Conservation (phyloP, 2,329 filamentous ascomycete species). For the Bipolaris zeicola region DNA sequence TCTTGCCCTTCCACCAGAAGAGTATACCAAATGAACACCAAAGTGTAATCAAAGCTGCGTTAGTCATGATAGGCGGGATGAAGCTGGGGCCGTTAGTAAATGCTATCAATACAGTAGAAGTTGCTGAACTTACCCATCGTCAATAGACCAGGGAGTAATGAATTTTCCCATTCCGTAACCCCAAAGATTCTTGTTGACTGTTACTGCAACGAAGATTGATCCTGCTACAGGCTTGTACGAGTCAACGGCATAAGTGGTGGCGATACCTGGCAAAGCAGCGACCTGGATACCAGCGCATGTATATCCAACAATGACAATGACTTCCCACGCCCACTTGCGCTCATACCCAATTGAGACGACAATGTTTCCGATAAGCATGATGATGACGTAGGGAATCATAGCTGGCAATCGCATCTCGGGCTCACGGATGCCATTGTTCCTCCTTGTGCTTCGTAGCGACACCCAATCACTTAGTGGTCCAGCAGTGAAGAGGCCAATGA, state of each 20-base stretch:
- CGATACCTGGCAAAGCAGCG: conserved; percentile 64
- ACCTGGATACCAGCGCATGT: conserved; percentile 64
- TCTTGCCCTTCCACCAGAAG: conserved; percentile 65
- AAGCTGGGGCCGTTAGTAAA: conserved; percentile 33
- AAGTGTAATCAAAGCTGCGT: conserved; percentile 59
- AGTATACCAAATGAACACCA: conserved; percentile 61
- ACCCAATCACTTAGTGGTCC: conserved; percentile 64
- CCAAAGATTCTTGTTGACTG: conserved; percentile 69
- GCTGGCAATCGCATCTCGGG: conserved; percentile 64
- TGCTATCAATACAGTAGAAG: not conserved
- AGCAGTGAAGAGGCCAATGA: conserved; percentile 61
- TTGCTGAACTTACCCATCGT: conserved; percentile 49
- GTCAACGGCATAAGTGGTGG: conserved; percentile 65
- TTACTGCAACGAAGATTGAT: conserved; percentile 64
- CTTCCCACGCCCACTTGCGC: conserved; percentile 59
- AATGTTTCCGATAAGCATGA: conserved; percentile 64
- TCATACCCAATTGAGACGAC: conserved; percentile 61
- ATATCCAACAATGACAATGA: conserved; percentile 64
- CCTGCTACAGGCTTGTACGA: conserved; percentile 68
- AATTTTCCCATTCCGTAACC: conserved; percentile 65
- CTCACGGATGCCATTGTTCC: conserved; percentile 62
- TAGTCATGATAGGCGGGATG: conserved; percentile 65
- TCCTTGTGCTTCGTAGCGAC: conserved; percentile 58
- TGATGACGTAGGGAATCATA: conserved; percentile 62
- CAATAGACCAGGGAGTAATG: conserved; percentile 59